These are phyloP conservation scores for Suillus bovinus DNA, from an alignment of 768 basidiomycete genomes.

Conservation along the genomic window DNA sequence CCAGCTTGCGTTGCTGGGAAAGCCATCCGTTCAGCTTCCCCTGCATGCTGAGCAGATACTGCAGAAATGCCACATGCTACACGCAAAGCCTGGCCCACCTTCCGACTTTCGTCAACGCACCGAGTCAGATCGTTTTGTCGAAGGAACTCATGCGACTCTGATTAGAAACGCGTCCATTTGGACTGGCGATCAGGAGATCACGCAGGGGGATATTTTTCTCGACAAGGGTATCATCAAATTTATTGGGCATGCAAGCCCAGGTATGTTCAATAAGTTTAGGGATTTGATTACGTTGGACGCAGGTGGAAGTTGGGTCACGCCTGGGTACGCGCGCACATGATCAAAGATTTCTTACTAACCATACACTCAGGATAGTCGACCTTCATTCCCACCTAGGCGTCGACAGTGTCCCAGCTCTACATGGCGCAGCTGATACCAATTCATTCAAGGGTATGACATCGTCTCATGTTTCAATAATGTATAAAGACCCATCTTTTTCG, in stretches of 20 bases:
- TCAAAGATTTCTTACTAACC: slow-evolving; percentile 14
- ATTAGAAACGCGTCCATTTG: slow-evolving; percentile 53
- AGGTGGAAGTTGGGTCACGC: slow-evolving; percentile 67
- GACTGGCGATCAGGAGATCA: slow-evolving; percentile 45
- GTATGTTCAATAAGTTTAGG: slow-evolving; percentile 32
- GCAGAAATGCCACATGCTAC: slow-evolving; percentile 37
- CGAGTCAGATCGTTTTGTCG: slow-evolving; percentile 39
- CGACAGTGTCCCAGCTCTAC: slow-evolving; percentile 54
- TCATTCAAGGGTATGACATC: slow-evolving; percentile 48
- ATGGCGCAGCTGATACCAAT: slow-evolving; percentile 58
- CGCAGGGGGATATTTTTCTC: slow-evolving; percentile 41
- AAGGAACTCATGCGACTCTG: slow-evolving; percentile 39
- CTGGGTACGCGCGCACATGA: slow-evolving; percentile 48
- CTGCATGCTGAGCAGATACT: slow-evolving; percentile 31
- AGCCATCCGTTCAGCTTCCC: slow-evolving; percentile 23
- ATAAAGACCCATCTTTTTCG: not conserved
- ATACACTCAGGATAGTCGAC: slow-evolving; percentile 49
- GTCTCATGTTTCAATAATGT: not conserved
- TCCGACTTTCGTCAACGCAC: slow-evolving; percentile 31
- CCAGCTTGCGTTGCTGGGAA: slow-evolving; percentile 12
- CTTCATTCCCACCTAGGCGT: slow-evolving; percentile 83
- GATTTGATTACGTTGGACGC: slow-evolving; percentile 60
- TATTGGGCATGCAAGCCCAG: slow-evolving; percentile 42
- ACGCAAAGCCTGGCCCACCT: slow-evolving; percentile 38
- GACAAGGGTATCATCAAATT: slow-evolving; percentile 39